Evolutionary conservation across 192 early-diverging fungal genomes (phyloP).

Genomic region (Backusella parvicylindrica): DNA sequence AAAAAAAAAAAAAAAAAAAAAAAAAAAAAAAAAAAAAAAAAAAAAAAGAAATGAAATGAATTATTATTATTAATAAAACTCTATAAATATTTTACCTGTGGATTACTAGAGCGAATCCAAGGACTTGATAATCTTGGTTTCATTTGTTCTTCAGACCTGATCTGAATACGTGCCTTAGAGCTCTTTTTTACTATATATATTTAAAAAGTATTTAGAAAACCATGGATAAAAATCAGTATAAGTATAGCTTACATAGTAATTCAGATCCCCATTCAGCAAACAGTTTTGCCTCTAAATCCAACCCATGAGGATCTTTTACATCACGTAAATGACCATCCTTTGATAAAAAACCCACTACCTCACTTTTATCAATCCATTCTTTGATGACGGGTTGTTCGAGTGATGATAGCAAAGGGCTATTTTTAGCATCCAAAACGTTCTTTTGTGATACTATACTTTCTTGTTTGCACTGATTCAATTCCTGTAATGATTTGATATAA

Average conservation of each 20-base stretch:
- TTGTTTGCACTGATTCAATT: neutral
- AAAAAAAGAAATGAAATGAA: neutral
- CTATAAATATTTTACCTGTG: slow-evolving; percentile 17
- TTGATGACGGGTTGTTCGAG: neutral
- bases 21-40: neutral
- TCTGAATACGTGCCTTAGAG: neutral
- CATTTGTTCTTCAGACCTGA: neutral
- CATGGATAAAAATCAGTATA: too few species aligned
- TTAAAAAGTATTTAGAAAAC: neutral
- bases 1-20: neutral
- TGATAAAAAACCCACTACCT: slow-evolving; percentile 17
- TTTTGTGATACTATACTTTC: neutral
- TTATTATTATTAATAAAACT: neutral
- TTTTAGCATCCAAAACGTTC: neutral
- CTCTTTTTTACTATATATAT: slow-evolving; percentile 15
- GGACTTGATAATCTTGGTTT: slow-evolving; percentile 30
- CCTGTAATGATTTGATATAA: slow-evolving; percentile 8
- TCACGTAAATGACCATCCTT: slow-evolving; percentile 24
- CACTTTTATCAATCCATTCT: slow-evolving; percentile 13
- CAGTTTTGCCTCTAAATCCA: slow-evolving; percentile 32
- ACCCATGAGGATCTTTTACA: slow-evolving; percentile 22
- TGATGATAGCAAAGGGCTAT: neutral
- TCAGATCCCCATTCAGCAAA: slow-evolving; percentile 34
- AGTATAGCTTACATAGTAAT: slow-evolving; percentile 8
- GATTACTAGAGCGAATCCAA: slow-evolving; percentile 9